Conservation (phyloP, 192 early-diverging fungal species). For the Coemansia erecta region DNA sequence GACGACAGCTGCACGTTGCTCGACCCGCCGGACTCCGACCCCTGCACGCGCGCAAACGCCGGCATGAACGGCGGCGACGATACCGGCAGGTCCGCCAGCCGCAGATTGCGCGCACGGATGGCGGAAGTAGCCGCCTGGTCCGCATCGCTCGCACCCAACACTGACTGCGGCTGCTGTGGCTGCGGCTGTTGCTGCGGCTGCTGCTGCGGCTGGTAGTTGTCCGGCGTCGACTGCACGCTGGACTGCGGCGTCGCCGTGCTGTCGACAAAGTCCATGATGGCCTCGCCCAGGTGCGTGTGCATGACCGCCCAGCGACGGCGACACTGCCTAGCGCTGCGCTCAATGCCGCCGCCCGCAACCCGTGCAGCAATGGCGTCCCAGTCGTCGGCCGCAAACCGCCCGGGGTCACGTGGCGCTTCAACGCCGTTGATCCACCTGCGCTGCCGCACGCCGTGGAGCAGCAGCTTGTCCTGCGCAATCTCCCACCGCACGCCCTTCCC, state of each 20-base stretch:
- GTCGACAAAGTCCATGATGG: constrained; percentile 52
- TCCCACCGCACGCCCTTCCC: constrained; percentile 28
- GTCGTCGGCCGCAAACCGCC: constrained; percentile 21
- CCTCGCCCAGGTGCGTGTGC: constrained; percentile 33
- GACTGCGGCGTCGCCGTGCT: constrained; percentile 43
- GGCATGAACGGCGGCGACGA: constrained; percentile 44
- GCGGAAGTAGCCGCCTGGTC: too few relatives aligned
- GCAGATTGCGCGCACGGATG: constrained; percentile 16
- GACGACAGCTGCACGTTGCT: constrained; percentile 3
- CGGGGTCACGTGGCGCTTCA: constrained; percentile 22
- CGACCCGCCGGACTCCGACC: background rate
- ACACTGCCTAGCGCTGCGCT: constrained; percentile 35
- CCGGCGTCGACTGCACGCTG: constrained; percentile 33
- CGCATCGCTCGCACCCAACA: too few relatives aligned
- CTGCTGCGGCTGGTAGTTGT: background rate
- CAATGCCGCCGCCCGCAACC: constrained; percentile 17
- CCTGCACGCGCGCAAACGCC: constrained; percentile 8
- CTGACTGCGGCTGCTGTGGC: background rate
- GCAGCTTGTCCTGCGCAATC: constrained; percentile 43
- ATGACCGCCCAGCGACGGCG: constrained; percentile 50
- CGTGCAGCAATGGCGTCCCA: constrained; percentile 30
- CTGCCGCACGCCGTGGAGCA: constrained; percentile 36
- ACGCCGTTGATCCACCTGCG: constrained; percentile 25
- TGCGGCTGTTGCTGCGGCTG: too few relatives aligned
- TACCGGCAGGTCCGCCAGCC: constrained; percentile 28